These are phyloP conservation scores for Candida nitratophila DNA, from an alignment of 805 yeast species.

Conservation along the genomic window DNA sequence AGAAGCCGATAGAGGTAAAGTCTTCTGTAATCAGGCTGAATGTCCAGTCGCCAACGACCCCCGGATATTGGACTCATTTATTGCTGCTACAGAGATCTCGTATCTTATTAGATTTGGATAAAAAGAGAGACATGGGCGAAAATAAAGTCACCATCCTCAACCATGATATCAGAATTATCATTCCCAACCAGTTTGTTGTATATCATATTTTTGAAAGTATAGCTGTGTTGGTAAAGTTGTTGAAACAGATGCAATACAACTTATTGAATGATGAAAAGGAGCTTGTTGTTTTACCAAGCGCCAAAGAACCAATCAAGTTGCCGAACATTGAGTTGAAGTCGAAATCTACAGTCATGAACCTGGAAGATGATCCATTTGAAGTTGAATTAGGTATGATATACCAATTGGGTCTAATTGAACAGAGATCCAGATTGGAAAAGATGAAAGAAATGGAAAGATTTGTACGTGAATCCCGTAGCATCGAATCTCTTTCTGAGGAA, in stretches of 20 bases:
- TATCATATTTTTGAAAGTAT: conserved; percentile 77
- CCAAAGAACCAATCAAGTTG: conserved; percentile 23
- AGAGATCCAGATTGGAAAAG: conserved; percentile 40
- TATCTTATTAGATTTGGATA: not conserved
- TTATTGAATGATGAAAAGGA: conserved; percentile 33
- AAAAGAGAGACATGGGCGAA: conserved; percentile 1
- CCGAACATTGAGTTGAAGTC: conserved; percentile 39
- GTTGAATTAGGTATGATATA: conserved; percentile 48
- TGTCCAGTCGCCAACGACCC: conserved; percentile 44
- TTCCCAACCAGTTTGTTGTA: conserved; percentile 71
- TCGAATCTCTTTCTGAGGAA: not conserved
- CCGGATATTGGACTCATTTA: conserved; percentile 43
- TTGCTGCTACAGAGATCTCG: conserved; percentile 19
- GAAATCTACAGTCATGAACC: conserved; percentile 34
- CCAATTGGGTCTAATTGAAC: conserved; percentile 54
- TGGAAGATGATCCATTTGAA: conserved; percentile 65
- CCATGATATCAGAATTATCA: conserved; percentile 37
- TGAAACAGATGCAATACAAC: conserved; percentile 51
- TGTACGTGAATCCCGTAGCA: not conserved
- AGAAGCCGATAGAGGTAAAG: conserved; percentile 11
- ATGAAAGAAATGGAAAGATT: conserved; percentile 11
- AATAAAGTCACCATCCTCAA: conserved; percentile 17
- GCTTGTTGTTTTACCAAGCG: conserved; percentile 31
- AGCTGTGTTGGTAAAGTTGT: conserved; percentile 57
- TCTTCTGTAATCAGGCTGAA: conserved; percentile 33